phyloP scores from a whole-genome alignment of 1,139 yeast species.

The Candida labiduridarum region DNA sequence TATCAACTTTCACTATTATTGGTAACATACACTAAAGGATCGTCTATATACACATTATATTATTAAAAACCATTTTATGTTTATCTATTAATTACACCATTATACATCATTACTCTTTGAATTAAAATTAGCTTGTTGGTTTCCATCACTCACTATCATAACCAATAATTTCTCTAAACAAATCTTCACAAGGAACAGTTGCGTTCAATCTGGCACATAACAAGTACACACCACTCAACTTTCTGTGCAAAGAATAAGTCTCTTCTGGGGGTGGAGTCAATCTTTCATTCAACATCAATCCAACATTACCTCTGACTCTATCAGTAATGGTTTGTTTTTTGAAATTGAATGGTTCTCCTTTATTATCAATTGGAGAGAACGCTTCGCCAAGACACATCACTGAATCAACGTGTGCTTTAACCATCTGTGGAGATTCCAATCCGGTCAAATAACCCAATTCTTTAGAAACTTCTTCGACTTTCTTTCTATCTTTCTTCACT shows the following conservation, averaged over 20 bases:
- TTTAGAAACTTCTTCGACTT: slow-evolving; percentile 65
- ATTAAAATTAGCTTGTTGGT: not conserved
- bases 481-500: slow-evolving; percentile 64
- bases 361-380: slow-evolving; percentile 58
- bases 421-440: slow-evolving; percentile 82
- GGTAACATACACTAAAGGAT: not conserved
- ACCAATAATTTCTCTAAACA: slow-evolving; percentile 77
- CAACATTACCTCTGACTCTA: slow-evolving; percentile 82
- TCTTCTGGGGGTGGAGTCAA: slow-evolving; percentile 98
- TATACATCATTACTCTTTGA: slow-evolving; percentile 2
- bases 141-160: slow-evolving; percentile 22
- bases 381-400: slow-evolving; percentile 93
- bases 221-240: slow-evolving; percentile 90
- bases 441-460: slow-evolving; percentile 92
- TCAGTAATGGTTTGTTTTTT: slow-evolving; percentile 88
- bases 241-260: slow-evolving; percentile 91
- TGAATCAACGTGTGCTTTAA: slow-evolving; percentile 89
- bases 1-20: not conserved
- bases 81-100: slow-evolving; percentile 3
- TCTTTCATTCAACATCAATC: slow-evolving; percentile 88
- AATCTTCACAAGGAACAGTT: slow-evolving; percentile 74
- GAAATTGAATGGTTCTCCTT: slow-evolving; percentile 65
- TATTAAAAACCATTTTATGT: not conserved
- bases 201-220: slow-evolving; percentile 88
- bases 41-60: not conserved